Conservation (phyloP, 768 basidiomycete species). For the Termitomyces sp. region DNA sequence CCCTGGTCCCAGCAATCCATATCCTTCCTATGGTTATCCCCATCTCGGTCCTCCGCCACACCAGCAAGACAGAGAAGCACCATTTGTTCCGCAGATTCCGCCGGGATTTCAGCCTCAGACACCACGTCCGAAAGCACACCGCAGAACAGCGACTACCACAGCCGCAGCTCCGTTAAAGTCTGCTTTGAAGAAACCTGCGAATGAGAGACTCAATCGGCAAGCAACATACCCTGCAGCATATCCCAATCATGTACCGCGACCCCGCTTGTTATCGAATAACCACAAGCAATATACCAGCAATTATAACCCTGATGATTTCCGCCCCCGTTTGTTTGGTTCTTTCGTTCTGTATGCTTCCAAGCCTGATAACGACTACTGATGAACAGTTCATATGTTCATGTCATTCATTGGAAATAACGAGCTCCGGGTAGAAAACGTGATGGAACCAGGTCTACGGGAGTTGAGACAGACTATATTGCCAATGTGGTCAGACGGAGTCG, state of each 20-base stretch:
- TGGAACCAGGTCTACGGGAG: slow-evolving; percentile 48
- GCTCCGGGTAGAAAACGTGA: slow-evolving; percentile 50
- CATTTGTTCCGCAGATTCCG: slow-evolving; percentile 13
- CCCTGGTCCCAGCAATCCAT: slow-evolving; percentile 31
- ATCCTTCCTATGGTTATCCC: slow-evolving; percentile 28
- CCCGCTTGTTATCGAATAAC: slow-evolving; percentile 2
- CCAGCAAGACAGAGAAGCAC: slow-evolving; percentile 16
- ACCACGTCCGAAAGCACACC: slow-evolving; percentile 29
- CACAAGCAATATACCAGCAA: slow-evolving; percentile 6
- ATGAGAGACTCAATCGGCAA: slow-evolving; percentile 18
- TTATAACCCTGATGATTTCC: slow-evolving; percentile 17
- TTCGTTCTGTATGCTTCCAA: slow-evolving; percentile 1
- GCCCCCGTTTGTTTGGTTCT: slow-evolving; percentile 24
- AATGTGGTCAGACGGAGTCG: slow-evolving; percentile 66
- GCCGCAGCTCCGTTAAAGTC: slow-evolving; percentile 40
- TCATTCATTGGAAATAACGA: slow-evolving; percentile 64
- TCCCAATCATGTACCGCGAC: slow-evolving; percentile 6
- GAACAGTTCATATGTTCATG: slow-evolving; percentile 66
- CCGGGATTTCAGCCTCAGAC: slow-evolving; percentile 10
- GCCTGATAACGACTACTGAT: slow-evolving; percentile 5
- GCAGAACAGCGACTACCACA: slow-evolving; percentile 24
- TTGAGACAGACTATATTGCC: slow-evolving; percentile 51
- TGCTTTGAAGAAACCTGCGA: slow-evolving; percentile 45
- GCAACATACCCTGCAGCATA: slow-evolving; percentile 16
- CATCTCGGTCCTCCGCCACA: slow-evolving; percentile 16